Base-by-base conservation (phyloP, 1,284 basidiomycete species). In the Leucoagaricus sp. region DNA sequence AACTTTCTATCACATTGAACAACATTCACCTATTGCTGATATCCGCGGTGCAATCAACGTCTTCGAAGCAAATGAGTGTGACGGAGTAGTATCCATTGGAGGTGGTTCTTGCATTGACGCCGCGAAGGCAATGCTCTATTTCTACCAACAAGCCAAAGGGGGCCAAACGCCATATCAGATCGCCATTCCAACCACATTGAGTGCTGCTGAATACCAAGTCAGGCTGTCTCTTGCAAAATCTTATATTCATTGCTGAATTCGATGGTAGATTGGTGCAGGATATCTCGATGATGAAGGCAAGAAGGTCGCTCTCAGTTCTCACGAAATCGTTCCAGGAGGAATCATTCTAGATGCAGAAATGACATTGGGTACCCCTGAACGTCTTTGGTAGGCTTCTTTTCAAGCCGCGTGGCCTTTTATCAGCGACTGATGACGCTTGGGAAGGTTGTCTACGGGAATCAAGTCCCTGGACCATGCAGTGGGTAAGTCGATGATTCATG, bases 41-140 rank as follows among this genome's bases (percentile, higher is more conserved):
- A 88, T 93, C 63, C 71, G 75, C n/a, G 77, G 75, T n/a, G 87
- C 83, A n/a, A 72, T 85, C 49, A 72, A 82, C 52, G 66, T 72
- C 1, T 83, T 88, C 71, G 80, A 77, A 54, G 75, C 81, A 5
- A 71, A 75, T 17, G 75, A 75, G 3, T 87, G 87, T 54, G 85
- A 92, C 65, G 77, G 86, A 40, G 82, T 91, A 63, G 80, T 92
- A 45, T 77, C 88, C 33, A 77, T 93, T 28, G 91, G 91, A 2
- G 91, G 91, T 28, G 91, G 91, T 33, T 91, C 88, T 1, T 89
- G 91, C 10, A 77, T 92, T 58, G 91, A 93, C 67, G 89, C 87
- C 2, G 75, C 87, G 28, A 91, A 92, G 65, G 83, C 83, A 0
- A 86, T 91, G 36, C 68, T 86, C 12, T 86, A 85, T 67, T 77